These are phyloP conservation scores for Sordariomycetes sp. DNA, from an alignment of 2,329 filamentous ascomycete species.

Conservation along the genomic window DNA sequence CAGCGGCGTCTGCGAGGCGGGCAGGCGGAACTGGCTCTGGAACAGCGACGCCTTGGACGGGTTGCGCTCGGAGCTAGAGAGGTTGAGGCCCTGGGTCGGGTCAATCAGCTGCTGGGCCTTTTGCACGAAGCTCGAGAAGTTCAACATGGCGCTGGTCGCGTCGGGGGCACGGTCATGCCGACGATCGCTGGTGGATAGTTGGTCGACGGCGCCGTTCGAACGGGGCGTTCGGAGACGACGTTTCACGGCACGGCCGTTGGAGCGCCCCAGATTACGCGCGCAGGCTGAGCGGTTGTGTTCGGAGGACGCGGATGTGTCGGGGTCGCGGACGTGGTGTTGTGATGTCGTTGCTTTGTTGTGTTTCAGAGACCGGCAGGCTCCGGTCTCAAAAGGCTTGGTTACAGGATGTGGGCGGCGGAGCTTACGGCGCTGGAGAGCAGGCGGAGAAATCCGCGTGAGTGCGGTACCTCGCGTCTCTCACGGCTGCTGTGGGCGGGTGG, in stretches of 20 bases:
- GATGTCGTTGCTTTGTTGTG: background rate
- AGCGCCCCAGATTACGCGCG: background rate
- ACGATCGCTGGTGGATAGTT: slow-evolving; percentile 2
- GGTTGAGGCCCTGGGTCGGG: slow-evolving; percentile 61
- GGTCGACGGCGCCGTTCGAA: slow-evolving; percentile 6
- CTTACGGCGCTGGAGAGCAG: background rate
- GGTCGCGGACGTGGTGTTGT: too few relatives aligned
- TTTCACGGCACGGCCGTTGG: background rate
- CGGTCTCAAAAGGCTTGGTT: background rate
- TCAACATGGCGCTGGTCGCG: slow-evolving; percentile 36
- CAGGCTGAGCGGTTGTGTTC: background rate
- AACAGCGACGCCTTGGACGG: slow-evolving; percentile 89
- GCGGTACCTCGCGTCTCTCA: background rate
- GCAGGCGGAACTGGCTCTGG: slow-evolving; percentile 91
- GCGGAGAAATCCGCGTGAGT: background rate
- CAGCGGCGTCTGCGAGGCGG: slow-evolving; percentile 79
- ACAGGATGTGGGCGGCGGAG: background rate
- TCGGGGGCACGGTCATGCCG: slow-evolving; percentile 9
- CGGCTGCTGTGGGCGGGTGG: background rate
- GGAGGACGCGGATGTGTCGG: background rate
- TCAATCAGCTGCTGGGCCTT: slow-evolving; percentile 95
- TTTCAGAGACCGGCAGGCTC: background rate
- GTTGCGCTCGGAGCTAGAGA: slow-evolving; percentile 62
- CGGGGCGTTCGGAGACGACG: slow-evolving; percentile 1
- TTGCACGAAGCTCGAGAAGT: slow-evolving; percentile 70